Evolutionary conservation across 164 flowering plant species (phyloP), one percentile per base, ranked within the genome.

Genomic region (Amborella trichopoda): DNA sequence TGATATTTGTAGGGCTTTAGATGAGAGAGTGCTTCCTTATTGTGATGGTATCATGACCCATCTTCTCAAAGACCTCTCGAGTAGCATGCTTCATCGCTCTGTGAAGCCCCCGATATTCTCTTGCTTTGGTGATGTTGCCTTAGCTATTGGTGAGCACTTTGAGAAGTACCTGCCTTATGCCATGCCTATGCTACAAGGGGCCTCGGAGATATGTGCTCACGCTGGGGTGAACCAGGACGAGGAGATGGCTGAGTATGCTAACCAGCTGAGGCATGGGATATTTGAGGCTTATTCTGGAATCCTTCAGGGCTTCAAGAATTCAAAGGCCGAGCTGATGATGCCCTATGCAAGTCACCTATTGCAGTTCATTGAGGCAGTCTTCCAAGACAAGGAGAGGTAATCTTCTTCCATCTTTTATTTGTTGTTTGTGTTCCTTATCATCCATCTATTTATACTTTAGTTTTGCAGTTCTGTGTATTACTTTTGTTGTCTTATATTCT

Each of bases 101-200:
- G 96, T 86, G 13, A 86, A 83, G 67, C 96, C 96, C 23, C 80
- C 90, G 9, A 80, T 86, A 52, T 80, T 86, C 58, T 80, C 93
- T 25, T 83, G 82, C 72, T 80, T 86, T 69, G 96, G 96, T 20
- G 95, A 86, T 55, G 75, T 86, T 58, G 96, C 81, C 43, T 78
- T 86, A 23, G 93, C 96, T 13, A 83, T 86, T 23, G 78, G 84
- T 11, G 76, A 65, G 26, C 70, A 78, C 26, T 86, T 86, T 59
- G 89, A 78, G 61, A 86, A 81, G 63, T 86, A 83, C 51, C 65
- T 78, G 18, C 60, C 63, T 0, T 66, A 66, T 64, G 81, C 86
- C 8, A 49, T 82, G 32, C 74, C 73, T 13, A 78, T 80, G 78
- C 65, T 83, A 78, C 77, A 80, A 47, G 73, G 73, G 24, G 96